A percentile compares a stretch with the other conserved stretches of the same genome.
Conservation (phyloP, 1,139 yeast genomes). For the Candida glucosophila region DNA sequence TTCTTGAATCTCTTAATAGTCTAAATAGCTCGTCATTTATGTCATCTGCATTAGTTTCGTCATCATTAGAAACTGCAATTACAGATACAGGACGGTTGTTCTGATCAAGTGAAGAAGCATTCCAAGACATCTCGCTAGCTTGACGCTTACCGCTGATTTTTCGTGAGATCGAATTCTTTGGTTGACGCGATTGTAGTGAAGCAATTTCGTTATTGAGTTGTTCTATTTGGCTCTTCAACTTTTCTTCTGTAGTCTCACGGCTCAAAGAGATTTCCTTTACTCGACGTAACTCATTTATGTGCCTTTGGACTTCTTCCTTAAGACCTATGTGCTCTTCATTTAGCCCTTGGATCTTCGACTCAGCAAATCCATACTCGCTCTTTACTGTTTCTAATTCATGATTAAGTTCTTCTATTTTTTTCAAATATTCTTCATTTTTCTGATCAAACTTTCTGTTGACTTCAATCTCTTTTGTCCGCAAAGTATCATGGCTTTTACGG, state of each 20-base stretch:
- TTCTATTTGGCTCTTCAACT: conserved; percentile 59
- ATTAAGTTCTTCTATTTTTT: conserved; percentile 45
- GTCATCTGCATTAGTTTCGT: conserved; percentile 52
- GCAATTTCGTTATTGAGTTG: conserved; percentile 62
- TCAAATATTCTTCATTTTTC: conserved; percentile 39
- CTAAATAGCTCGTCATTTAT: conserved; percentile 68
- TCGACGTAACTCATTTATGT: conserved; percentile 52
- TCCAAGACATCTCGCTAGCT: conserved; percentile 33
- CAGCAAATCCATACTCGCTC: conserved; percentile 54
- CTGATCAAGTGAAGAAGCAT: conserved; percentile 24
- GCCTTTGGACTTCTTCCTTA: conserved; percentile 54
- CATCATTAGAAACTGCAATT: conserved; percentile 48
- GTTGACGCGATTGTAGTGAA: conserved; percentile 34
- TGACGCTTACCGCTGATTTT: conserved; percentile 29
- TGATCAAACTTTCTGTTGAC: conserved; percentile 38
- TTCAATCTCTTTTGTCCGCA: conserved; percentile 50
- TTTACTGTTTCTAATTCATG: conserved; percentile 50
- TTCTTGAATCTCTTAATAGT: conserved; percentile 70
- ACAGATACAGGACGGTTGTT: conserved; percentile 48
- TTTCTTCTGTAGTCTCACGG: conserved; percentile 60
- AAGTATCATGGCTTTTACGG: conserved; percentile 45
- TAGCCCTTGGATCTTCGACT: conserved; percentile 53
- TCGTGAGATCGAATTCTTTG: too few relatives aligned
- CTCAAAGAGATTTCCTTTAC: conserved; percentile 58
- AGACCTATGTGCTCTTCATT: conserved; percentile 57